Conservation (phyloP, 208 protist genomes). For the Willaertia magna region DNA sequence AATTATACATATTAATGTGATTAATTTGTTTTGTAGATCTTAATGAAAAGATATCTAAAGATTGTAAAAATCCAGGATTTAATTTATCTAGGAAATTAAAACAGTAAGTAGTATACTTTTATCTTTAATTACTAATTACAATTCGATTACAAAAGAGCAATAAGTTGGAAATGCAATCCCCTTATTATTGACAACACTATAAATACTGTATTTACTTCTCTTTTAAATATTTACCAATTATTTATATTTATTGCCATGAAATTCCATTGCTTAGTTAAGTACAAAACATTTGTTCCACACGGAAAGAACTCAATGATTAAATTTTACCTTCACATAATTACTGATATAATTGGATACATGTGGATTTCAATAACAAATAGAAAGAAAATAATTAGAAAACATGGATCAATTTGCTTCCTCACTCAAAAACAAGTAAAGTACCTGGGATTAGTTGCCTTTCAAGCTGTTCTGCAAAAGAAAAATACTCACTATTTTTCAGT, state of each 20-base stretch:
- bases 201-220: not conserved
- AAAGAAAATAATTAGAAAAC: not conserved
- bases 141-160: not conserved
- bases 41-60: not conserved
- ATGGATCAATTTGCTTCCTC: not conserved
- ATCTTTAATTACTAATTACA: too few relatives aligned
- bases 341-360: constrained; percentile 7
- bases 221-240: not conserved
- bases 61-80: not conserved
- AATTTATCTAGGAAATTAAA: not conserved
- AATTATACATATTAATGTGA: not conserved
- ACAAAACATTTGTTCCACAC: not conserved
- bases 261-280: not conserved
- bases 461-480: not conserved
- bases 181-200: not conserved
- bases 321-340: not conserved
- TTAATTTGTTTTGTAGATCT: not conserved
- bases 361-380: not conserved
- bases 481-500: not conserved
- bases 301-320: not conserved
- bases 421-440: not conserved
- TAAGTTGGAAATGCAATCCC: not conserved
- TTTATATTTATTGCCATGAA: not conserved
- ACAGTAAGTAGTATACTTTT: not conserved
- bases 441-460: not conserved